A percentile compares a stretch with the other conserved stretches of the same genome.
phyloP scores from a whole-genome alignment of 2,329 filamentous ascomycete genomes.

The Hymenoscyphus scutula region DNA sequence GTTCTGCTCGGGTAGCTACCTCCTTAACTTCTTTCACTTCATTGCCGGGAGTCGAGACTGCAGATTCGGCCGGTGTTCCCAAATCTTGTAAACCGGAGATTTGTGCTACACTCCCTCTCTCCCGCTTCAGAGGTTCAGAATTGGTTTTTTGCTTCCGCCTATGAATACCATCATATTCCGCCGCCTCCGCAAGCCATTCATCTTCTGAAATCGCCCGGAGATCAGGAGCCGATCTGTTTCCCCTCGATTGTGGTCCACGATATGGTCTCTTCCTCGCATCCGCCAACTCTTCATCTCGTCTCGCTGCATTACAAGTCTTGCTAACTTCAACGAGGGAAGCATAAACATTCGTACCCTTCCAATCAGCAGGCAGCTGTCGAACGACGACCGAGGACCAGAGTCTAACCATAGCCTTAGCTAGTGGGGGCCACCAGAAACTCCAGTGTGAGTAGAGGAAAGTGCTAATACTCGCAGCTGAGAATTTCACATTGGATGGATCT shows the following conservation, averaged over 20 bases:
- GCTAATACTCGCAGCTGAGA: neutral
- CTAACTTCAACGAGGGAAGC: neutral
- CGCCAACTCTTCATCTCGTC: slow-evolving; percentile 7
- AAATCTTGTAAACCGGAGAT: neutral
- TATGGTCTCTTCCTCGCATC: neutral
- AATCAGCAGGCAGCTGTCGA: neutral
- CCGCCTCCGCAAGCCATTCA: slow-evolving; percentile 9
- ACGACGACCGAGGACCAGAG: slow-evolving; percentile 4
- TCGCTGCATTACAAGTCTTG: neutral
- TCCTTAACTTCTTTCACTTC: neutral
- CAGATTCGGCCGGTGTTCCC: neutral
- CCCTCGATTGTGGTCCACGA: neutral
- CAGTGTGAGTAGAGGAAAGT: slow-evolving; percentile 1
- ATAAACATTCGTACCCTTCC: slow-evolving; percentile 2
- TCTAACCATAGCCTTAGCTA: slow-evolving; percentile 1
- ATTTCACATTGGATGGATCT: neutral
- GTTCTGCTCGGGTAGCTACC: neutral
- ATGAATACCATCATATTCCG: slow-evolving; percentile 4
- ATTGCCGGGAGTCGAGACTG: too few species aligned
- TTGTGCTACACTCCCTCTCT: too few species aligned
- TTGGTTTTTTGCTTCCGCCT: neutral
- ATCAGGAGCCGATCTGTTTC: neutral
- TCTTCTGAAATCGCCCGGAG: slow-evolving; percentile 4
- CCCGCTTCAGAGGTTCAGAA: neutral
- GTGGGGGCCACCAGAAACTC: slow-evolving; percentile 8